These are phyloP conservation scores for Blechomonas ayalai DNA, from an alignment of 208 protist species.

Conservation along the genomic window DNA sequence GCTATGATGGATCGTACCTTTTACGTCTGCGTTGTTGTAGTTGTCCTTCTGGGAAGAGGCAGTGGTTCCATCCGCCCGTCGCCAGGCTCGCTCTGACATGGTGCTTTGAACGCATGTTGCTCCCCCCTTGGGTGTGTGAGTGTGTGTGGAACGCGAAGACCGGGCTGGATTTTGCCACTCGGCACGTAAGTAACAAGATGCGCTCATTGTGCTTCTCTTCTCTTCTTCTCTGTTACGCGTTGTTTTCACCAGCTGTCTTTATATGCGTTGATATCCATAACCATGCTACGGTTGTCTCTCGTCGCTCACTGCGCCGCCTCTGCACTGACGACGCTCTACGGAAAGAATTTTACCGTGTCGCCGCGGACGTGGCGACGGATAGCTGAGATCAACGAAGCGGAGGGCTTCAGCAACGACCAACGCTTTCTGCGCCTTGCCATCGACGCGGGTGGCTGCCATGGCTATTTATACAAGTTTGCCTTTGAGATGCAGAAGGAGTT, in stretches of 20 bases:
- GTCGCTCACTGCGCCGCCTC: constrained; percentile 8
- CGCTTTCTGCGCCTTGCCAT: constrained; percentile 76
- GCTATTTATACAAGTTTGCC: constrained; percentile 84
- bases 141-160: too few species aligned
- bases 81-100: too few species aligned
- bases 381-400: constrained; percentile 58
- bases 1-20: too few species aligned
- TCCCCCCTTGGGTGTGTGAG: too few species aligned
- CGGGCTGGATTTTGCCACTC: too few species aligned
- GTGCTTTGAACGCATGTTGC: too few species aligned
- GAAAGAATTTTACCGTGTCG: constrained; percentile 64
- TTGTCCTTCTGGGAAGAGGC: too few species aligned
- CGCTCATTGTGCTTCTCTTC: not conserved
- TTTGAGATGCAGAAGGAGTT: constrained; percentile 45
- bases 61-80: too few species aligned
- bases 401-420: constrained; percentile 64
- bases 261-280: not conserved
- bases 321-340: constrained; percentile 51
- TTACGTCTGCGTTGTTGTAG: too few species aligned
- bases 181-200: not conserved
- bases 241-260: too few species aligned
- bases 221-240: not conserved
- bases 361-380: constrained; percentile 67
- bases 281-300: constrained; percentile 14
- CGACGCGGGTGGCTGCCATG: constrained; percentile 86